Conservation (phyloP, 495 filamentous ascomycete species). For the Neurospora tetrasperma region DNA sequence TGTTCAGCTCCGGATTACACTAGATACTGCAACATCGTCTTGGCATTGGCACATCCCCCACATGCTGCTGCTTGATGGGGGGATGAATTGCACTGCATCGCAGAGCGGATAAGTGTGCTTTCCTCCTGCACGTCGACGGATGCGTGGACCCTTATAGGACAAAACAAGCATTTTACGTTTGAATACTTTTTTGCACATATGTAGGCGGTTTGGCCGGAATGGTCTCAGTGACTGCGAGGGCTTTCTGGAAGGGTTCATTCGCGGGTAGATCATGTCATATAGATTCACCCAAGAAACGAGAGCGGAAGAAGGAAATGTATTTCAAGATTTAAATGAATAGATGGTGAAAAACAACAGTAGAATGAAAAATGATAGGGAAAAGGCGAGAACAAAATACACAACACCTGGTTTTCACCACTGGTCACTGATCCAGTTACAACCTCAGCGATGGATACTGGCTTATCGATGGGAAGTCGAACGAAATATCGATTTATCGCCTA, state of each 20-base stretch:
- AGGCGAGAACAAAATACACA: no score
- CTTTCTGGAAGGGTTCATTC: no score
- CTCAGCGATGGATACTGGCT: not conserved
- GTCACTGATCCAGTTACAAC: not conserved
- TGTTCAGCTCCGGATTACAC: not conserved
- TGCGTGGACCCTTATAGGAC: not conserved
- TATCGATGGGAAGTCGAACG: not conserved
- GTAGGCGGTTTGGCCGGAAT: not conserved
- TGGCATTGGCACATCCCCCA: not conserved
- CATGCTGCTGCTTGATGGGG: not conserved
- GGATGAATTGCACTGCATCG: not conserved
- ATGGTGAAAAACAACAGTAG: no score
- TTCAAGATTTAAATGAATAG: no score
- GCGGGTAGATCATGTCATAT: not conserved
- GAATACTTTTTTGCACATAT: not conserved
- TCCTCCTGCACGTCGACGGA: not conserved
- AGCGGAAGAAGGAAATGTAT: not conserved
- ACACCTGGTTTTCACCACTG: not conserved
- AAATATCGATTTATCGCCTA: not conserved
- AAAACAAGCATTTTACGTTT: not conserved
- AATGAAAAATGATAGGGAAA: not conserved
- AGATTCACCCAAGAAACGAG: not conserved
- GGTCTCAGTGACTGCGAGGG: no score
- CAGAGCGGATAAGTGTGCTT: not conserved
- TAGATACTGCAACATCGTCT: not conserved